Conservation (phyloP, 2,329 filamentous ascomycete species). For the Chrysoporthe puriensis region DNA sequence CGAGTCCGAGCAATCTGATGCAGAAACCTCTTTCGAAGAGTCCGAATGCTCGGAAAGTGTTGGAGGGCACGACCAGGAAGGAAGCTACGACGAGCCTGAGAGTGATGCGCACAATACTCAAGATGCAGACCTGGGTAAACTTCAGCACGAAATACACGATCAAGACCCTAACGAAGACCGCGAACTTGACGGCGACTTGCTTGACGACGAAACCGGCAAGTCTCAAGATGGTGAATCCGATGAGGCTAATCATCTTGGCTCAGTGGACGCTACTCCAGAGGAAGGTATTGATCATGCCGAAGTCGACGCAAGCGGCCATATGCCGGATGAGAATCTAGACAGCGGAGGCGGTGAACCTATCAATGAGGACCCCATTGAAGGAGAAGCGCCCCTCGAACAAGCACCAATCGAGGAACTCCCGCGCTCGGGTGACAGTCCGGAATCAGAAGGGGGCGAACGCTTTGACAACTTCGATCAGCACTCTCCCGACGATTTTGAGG, state of each 20-base stretch:
- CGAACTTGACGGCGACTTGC: not conserved
- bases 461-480: slow-evolving; percentile 5
- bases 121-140: not conserved
- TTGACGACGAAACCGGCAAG: not conserved
- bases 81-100: not conserved
- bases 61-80: not conserved
- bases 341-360: too few relatives aligned
- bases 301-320: not conserved
- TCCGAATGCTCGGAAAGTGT: not conserved
- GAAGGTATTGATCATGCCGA: not conserved
- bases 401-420: not conserved
- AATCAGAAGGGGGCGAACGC: not conserved
- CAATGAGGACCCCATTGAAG: not conserved
- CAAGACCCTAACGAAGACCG: not conserved
- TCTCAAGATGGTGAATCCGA: not conserved
- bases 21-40: not conserved
- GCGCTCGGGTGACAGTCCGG: not conserved
- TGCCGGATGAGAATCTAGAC: too few relatives aligned
- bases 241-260: not conserved
- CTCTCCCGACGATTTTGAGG: not conserved
- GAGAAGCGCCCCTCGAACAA: not conserved
- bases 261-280: not conserved
- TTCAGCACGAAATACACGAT: not conserved
- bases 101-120: not conserved
- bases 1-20: not conserved